Evolutionary conservation across 1,139 yeast genomes (phyloP).

Genomic region (Chernovozyma aurita): DNA sequence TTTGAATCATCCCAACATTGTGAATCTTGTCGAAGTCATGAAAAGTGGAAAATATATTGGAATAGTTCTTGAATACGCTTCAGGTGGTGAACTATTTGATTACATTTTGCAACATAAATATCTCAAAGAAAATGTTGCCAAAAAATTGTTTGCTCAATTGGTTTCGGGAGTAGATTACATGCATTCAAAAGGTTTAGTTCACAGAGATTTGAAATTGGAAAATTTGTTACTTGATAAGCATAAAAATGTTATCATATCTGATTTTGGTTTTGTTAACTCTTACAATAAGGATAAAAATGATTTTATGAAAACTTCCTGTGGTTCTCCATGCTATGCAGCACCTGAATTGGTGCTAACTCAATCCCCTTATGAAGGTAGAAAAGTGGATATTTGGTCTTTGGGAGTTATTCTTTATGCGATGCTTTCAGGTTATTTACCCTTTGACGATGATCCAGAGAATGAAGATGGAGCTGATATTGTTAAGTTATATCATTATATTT

Average conservation of each 20-base stretch:
- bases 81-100: slow-evolving; percentile 96
- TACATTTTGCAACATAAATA: slow-evolving; percentile 84
- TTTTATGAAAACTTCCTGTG: slow-evolving; percentile 93
- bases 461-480: slow-evolving; percentile 96
- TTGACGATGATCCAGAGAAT: slow-evolving; percentile 95
- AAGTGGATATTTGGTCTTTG: slow-evolving; percentile 95
- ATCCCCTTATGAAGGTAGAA: slow-evolving; percentile 85
- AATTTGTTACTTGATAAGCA: slow-evolving; percentile 74
- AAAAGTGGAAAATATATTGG: slow-evolving; percentile 95
- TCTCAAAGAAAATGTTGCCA: slow-evolving; percentile 80
- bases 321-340: slow-evolving; percentile 98
- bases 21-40: slow-evolving; percentile 84
- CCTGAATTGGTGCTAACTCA: slow-evolving; percentile 92
- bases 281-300: slow-evolving; percentile 63
- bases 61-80: slow-evolving; percentile 91
- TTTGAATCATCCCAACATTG: slow-evolving; percentile 90
- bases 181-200: slow-evolving; percentile 80
- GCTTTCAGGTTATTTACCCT: slow-evolving; percentile 96
- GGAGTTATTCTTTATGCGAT: slow-evolving; percentile 95
- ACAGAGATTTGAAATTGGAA: slow-evolving; percentile 71
- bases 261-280: slow-evolving; percentile 90
- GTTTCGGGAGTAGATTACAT: slow-evolving; percentile 91
- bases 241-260: slow-evolving; percentile 74
- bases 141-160: slow-evolving; percentile 85
- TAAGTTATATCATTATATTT: slow-evolving; percentile 84